Evolutionary conservation across 805 yeast species (phyloP).

Genomic region (Torulaspora delbrueckii): DNA sequence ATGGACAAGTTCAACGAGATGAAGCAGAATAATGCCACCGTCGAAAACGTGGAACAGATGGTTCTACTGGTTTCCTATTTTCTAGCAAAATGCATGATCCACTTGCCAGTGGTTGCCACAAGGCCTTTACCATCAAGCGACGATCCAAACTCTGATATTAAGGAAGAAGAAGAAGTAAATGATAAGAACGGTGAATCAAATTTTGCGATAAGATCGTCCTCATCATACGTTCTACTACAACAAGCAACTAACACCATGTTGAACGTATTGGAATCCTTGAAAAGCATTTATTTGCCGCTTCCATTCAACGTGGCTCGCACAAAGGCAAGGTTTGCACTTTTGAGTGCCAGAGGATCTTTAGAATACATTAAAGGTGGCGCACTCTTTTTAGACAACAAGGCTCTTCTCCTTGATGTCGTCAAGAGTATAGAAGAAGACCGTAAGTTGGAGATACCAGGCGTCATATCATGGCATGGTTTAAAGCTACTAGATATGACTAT

Average conservation of each 20-base stretch:
- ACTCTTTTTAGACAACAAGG: slow-evolving; percentile 63
- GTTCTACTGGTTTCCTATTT: slow-evolving; percentile 55
- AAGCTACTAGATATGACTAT: slow-evolving; percentile 55
- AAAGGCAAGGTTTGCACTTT: slow-evolving; percentile 55
- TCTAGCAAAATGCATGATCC: slow-evolving; percentile 57
- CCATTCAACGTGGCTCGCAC: slow-evolving; percentile 62
- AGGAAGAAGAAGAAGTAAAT: slow-evolving; percentile 6
- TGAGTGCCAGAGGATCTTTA: slow-evolving; percentile 70
- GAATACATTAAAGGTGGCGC: slow-evolving; percentile 85
- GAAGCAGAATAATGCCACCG: slow-evolving; percentile 25
- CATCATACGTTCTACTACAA: slow-evolving; percentile 63
- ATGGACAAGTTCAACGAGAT: slow-evolving; percentile 20
- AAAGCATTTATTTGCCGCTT: slow-evolving; percentile 49
- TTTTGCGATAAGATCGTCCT: slow-evolving; percentile 36
- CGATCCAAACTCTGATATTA: slow-evolving; percentile 7
- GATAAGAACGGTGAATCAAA: slow-evolving; percentile 5
- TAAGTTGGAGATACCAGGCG: slow-evolving; percentile 52
- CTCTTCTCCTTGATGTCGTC: slow-evolving; percentile 47
- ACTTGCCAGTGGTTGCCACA: slow-evolving; percentile 55
- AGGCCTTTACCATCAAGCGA: slow-evolving; percentile 31
- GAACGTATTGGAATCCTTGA: slow-evolving; percentile 43
- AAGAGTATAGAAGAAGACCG: slow-evolving; percentile 49
- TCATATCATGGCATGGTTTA: slow-evolving; percentile 53
- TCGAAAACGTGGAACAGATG: slow-evolving; percentile 42
- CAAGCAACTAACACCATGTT: slow-evolving; percentile 62